Evolutionary conservation across 2,329 filamentous ascomycete genomes (phyloP), one percentile per base, ranked within the genome.

Genomic region (Fusarium secorum): DNA sequence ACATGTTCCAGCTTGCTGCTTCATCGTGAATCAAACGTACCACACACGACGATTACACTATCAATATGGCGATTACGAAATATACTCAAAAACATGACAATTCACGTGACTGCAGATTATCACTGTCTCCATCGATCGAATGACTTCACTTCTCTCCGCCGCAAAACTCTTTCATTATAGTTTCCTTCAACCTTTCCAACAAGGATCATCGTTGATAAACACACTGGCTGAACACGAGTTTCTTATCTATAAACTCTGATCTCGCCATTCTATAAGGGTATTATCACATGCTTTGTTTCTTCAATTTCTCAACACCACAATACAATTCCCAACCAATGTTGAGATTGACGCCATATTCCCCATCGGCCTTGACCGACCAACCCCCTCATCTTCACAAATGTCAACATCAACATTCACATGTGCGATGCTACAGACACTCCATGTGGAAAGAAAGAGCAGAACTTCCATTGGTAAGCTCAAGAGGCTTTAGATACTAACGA

Each of bases 401-500:
- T 18, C 28, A 24, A 36, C 35, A 14, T 13, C 22, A 32, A 58
- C 44, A 56, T 57, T 53, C 53, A 60, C 56, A 38, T 33, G 57
- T 24, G 22, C 60, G 64, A 39, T 36, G 22, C 35, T 52, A 20
- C 20, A 36, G 51, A 48, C 38, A 54, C 35, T 59, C 30, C 24
- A 24, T 64, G 24, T 68, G 65, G 72, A 64, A 73, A 69, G 71
- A 76, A 75, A 73, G 74, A 76, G 62, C 33, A 71, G 66, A 58
- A 73, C 72, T 76, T 76, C 75, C 75, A 76, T 76, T 76, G 68
- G 65, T 53, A 67, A 76, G 74, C 74, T 63, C 35, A 60, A 64
- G 35, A 49, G 66, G 74, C 71, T 68, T 70, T 60, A 52, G 48
- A 62, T 49, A 65, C 60, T 66, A 46, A 73, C 54, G 68, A 71